These are phyloP conservation scores for Metschnikowia orientalis DNA, from an alignment of 805 yeast species.

Conservation along the genomic window DNA sequence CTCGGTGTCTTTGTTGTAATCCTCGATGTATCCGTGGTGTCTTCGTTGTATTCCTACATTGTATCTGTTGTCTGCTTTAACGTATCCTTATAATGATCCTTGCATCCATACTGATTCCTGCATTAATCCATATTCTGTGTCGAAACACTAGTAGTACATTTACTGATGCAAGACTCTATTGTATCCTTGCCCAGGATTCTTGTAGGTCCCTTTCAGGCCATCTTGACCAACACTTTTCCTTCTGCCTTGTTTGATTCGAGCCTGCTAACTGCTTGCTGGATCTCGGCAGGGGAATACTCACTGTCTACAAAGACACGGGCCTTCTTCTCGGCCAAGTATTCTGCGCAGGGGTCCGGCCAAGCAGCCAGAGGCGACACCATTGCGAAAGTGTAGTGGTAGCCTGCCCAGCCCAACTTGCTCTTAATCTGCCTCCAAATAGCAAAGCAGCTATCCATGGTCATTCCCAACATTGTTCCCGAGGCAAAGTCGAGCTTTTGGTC, in stretches of 20 bases:
- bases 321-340: slow-evolving; percentile 43
- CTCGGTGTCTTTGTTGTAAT: no score
- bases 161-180: not conserved
- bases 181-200: no score
- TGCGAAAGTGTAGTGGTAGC: slow-evolving; percentile 28
- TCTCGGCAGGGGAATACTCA: slow-evolving; percentile 46
- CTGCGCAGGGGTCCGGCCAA: slow-evolving; percentile 24
- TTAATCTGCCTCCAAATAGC: slow-evolving; percentile 9
- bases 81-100: no score
- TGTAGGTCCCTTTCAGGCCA: slow-evolving; percentile 14
- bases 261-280: slow-evolving; percentile 46
- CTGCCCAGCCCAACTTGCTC: slow-evolving; percentile 18
- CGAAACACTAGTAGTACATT: not conserved
- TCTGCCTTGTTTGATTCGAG: slow-evolving; percentile 46
- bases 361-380: slow-evolving; percentile 10
- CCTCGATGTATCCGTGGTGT: no score
- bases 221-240: slow-evolving; percentile 61
- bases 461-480: not conserved
- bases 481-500: slow-evolving; percentile 42
- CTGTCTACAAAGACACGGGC: slow-evolving; percentile 51
- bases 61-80: no score
- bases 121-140: no score
- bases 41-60: no score
- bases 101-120: no score
- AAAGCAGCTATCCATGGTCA: slow-evolving; percentile 1